Evolutionary conservation across 257 asterid species (phyloP).

Genomic region (Solanum ahanhuiri): DNA sequence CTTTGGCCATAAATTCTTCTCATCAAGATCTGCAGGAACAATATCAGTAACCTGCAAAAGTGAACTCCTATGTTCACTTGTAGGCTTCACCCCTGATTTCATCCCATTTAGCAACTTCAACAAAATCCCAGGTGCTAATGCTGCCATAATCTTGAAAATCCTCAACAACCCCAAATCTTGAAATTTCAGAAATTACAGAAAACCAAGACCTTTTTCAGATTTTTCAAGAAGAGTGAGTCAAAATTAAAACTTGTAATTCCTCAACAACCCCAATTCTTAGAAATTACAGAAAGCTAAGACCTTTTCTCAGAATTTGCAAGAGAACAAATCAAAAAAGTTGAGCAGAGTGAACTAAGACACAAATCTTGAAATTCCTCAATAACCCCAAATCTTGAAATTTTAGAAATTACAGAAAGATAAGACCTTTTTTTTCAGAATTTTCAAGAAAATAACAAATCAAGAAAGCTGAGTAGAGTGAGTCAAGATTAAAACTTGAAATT

Average conservation of each 20-base stretch:
- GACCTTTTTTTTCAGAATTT: neutral
- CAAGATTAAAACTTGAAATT: neutral
- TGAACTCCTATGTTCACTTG: conserved; percentile 76
- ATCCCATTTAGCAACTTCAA: conserved; percentile 64
- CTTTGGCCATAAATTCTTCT: conserved; percentile 64
- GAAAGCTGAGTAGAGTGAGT: too few relatives aligned
- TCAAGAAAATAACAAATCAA: neutral
- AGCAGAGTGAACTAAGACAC: neutral
- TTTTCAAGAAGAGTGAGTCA: neutral
- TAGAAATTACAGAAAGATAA: neutral
- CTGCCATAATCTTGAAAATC: conserved; percentile 35
- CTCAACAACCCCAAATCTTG: too few relatives aligned
- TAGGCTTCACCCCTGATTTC: conserved; percentile 69
- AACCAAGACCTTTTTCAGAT: neutral
- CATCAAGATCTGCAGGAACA: conserved; percentile 92
- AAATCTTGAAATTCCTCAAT: neutral
- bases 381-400: neutral
- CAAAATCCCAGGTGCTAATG: conserved; percentile 77
- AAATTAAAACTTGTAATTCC: neutral
- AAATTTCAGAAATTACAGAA: neutral
- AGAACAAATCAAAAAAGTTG: neutral
- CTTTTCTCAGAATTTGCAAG: neutral
- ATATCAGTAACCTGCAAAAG: conserved; percentile 80
- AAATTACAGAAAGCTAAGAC: neutral
- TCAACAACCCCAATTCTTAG: neutral